Percentiles rank a stretch among this genome's conserved stretches.
Evolutionary conservation across 306 rosid genomes (phyloP).

Genomic region (Prunus dulcis): DNA sequence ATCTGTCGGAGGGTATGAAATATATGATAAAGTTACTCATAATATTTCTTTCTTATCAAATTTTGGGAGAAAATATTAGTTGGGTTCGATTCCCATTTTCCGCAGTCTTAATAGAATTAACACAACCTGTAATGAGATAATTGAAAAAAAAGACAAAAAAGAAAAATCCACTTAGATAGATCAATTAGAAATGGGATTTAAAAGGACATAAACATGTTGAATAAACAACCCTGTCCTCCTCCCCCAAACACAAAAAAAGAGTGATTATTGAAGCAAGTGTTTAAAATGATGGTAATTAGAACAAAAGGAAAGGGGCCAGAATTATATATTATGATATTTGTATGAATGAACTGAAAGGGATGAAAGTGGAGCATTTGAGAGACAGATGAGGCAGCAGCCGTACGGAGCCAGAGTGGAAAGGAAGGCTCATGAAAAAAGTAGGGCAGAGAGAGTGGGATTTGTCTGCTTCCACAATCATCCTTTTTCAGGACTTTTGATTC

Average conservation of each 20-base stretch:
- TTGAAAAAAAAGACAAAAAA: no score
- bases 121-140: no score
- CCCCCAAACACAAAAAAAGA: not conserved
- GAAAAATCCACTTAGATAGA: no score
- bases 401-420: slow-evolving; percentile 22
- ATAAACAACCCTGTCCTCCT: not conserved
- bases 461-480: slow-evolving; percentile 44
- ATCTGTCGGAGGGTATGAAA: no score
- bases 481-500: slow-evolving; percentile 33
- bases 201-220: not conserved
- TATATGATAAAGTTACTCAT: no score
- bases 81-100: no score
- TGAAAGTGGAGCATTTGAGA: slow-evolving; percentile 6
- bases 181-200: not conserved
- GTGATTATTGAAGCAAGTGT: not conserved
- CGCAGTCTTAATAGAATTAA: no score
- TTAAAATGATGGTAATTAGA: not conserved
- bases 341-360: not conserved
- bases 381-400: not conserved
- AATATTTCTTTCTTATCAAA: no score
- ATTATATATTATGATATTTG: not conserved
- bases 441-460: slow-evolving; percentile 21
- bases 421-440: not conserved
- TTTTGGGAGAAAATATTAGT: no score
- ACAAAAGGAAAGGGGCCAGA: not conserved